Percentiles rank a stretch among this genome's conserved stretches.
These are phyloP conservation scores for Keqinozyma sinolaborantium DNA, from an alignment of 1,139 yeast genomes.

Conservation along the genomic window DNA sequence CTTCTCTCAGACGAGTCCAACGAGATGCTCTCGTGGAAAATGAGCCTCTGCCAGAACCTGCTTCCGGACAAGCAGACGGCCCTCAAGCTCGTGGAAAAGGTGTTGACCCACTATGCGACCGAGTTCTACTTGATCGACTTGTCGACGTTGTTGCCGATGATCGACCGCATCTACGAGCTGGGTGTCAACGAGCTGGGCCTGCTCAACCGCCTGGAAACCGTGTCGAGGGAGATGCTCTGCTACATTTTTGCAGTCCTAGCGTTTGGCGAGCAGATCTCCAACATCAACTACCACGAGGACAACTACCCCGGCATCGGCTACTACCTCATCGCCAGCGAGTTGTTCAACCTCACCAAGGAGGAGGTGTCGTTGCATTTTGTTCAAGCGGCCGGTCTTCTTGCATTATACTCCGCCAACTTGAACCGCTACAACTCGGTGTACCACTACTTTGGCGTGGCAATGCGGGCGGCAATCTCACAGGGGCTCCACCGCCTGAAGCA, in stretches of 20 bases:
- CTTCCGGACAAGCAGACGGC: conserved; percentile 13
- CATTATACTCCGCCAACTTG: conserved; percentile 45
- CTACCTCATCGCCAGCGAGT: conserved; percentile 36
- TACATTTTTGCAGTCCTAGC: conserved; percentile 32
- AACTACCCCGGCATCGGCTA: conserved; percentile 32
- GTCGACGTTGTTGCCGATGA: conserved; percentile 5
- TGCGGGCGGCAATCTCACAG: conserved; percentile 40
- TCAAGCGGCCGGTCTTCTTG: conserved; percentile 44
- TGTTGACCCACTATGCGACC: conserved; percentile 10
- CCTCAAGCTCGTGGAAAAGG: conserved; percentile 7
- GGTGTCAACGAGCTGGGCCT: conserved; percentile 7
- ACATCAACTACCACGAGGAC: conserved; percentile 6
- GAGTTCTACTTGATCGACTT: conserved; percentile 13
- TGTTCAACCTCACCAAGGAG: conserved; percentile 40
- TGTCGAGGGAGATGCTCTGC: conserved; percentile 17
- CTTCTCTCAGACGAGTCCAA: conserved; percentile 23
- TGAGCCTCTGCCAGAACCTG: conserved; percentile 14
- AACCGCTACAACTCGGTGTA: conserved; percentile 48
- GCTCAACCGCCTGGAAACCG: conserved; percentile 3
- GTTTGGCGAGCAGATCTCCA: conserved; percentile 33
- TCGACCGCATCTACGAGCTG: conserved; percentile 27
- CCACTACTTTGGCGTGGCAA: conserved; percentile 47
- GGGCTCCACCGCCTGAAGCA: conserved; percentile 39
- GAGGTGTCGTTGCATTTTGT: conserved; percentile 35
- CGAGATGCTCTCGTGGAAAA: conserved; percentile 21